phyloP scores from a whole-genome alignment of 345 rosid species.

The Arabis alpina region DNA sequence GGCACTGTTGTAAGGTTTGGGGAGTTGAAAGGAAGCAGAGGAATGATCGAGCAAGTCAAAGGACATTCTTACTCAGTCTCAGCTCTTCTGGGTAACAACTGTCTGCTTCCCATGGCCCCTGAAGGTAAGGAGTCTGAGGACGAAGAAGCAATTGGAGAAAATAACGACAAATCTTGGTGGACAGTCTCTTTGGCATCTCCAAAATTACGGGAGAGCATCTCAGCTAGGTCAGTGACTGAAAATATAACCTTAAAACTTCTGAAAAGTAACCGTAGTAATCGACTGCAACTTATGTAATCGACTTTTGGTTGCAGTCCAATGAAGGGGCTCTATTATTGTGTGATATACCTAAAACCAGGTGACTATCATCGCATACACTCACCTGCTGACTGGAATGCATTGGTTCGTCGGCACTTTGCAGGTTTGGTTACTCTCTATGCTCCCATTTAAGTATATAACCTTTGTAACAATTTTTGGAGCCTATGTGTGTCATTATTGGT shows the following conservation, averaged over 20 bases:
- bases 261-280: background rate
- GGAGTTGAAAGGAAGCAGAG: conserved; percentile 76
- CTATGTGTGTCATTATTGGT: conserved; percentile 15
- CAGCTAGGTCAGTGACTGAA: conserved; percentile 51
- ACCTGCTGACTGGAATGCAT: conserved; percentile 87
- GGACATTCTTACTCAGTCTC: conserved; percentile 84
- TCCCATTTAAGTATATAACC: background rate
- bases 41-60: conserved; percentile 97
- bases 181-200: conserved; percentile 86
- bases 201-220: conserved; percentile 57
- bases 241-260: background rate
- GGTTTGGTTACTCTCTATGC: conserved; percentile 50
- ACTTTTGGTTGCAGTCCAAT: conserved; percentile 60
- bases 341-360: conserved; percentile 89
- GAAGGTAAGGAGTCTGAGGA: conserved; percentile 51
- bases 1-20: conserved; percentile 83
- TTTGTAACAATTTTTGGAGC: conserved; percentile 2
- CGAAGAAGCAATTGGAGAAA: conserved; percentile 49
- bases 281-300: background rate
- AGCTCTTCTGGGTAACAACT: conserved; percentile 83
- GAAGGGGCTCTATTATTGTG: conserved; percentile 94
- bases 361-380: conserved; percentile 95
- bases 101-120: conserved; percentile 68
- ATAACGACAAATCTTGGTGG: conserved; percentile 73
- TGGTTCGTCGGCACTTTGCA: conserved; percentile 86